Percentiles rank a stretch among this genome's conserved stretches.
phyloP scores from a whole-genome alignment of 2,329 filamentous ascomycete species.

The Pseudocercospora crystallina region DNA sequence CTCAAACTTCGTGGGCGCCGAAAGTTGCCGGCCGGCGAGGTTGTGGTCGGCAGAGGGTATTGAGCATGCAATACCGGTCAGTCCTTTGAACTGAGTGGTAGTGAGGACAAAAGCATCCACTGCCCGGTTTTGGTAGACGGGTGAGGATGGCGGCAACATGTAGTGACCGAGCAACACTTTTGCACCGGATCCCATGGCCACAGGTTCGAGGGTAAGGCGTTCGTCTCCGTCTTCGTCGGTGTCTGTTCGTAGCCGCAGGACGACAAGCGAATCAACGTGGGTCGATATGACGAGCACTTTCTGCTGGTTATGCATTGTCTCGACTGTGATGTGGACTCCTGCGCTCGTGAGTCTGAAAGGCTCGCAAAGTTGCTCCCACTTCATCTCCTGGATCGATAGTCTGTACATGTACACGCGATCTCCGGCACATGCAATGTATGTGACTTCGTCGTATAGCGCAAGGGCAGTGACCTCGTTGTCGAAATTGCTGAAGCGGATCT shows the following conservation, averaged over 20 bases:
- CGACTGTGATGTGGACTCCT: conserved; percentile 51
- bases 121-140: not conserved
- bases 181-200: conserved; percentile 23
- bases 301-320: conserved; percentile 21
- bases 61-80: conserved; percentile 29
- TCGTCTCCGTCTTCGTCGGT: conserved; percentile 34
- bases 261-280: conserved; percentile 53
- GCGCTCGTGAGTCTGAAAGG: conserved; percentile 35
- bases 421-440: conserved; percentile 55
- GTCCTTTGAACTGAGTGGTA: conserved; percentile 24
- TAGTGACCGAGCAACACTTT: conserved; percentile 27
- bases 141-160: conserved; percentile 11
- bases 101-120: conserved; percentile 8
- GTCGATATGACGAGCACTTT: conserved; percentile 57
- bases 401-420: conserved; percentile 43
- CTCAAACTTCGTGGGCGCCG: conserved; percentile 35
- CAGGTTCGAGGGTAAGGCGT: conserved; percentile 28
- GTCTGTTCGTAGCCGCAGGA: conserved; percentile 44
- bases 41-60: conserved; percentile 7
- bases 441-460: conserved; percentile 54
- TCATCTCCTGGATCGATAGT: conserved; percentile 32
- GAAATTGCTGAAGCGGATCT: conserved; percentile 48
- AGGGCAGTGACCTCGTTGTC: conserved; percentile 57
- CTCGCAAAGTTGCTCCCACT: conserved; percentile 32
- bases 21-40: not conserved